Base-by-base conservation (phyloP, 2,329 filamentous ascomycete species). In the Fusarium anthophilum region DNA sequence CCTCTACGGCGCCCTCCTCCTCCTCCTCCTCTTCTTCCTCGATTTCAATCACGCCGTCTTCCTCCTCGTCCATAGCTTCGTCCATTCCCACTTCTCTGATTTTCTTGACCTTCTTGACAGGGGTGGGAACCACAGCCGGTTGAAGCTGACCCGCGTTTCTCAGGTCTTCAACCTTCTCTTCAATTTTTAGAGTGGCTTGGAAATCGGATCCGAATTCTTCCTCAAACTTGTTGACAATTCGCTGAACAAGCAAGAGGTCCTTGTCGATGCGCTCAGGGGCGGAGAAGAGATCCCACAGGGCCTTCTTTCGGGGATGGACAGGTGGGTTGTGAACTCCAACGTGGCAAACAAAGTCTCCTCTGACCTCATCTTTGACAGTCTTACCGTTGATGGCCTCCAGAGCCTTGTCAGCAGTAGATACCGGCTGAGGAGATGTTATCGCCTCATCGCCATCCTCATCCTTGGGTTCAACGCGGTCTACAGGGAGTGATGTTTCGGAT, bases 351-450 rank as follows among this genome's bases (percentile, higher is more conserved):
- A 99, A 99, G 81, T 99, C 96, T 45, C 96, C 96, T 58, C 96
- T 93, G 54, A 93, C 91, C 75, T 97, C 93, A 80, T 99, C 96
- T 79, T 97, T 94, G 70, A 99, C 97, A 0, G 95, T 98, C 86
- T 99, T 98, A 76, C 95, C 94, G 79, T 99, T 98, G 77, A 99
- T 92, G n/a, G 95, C 94, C 70, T 96, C 94, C 0, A 98, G 88
- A 3, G 96, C 96, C 79, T 93, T 96, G 51, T 98, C 93, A 1
- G 95, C 94, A 5, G 92, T 93, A 6, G 88, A 88, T 4, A 86
- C 83, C 10, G 81, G 83, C 14, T 82, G 81, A 26, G 88, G 84
- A 38, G 90, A 87, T 63, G 89, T 89, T 22, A 87, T 86, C 45
- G 89, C 86, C 76, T 86, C 82, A 51, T 90, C 89, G 20, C 88